Conservation (phyloP, 257 asterid genomes). For the Sherardia arvensis region DNA sequence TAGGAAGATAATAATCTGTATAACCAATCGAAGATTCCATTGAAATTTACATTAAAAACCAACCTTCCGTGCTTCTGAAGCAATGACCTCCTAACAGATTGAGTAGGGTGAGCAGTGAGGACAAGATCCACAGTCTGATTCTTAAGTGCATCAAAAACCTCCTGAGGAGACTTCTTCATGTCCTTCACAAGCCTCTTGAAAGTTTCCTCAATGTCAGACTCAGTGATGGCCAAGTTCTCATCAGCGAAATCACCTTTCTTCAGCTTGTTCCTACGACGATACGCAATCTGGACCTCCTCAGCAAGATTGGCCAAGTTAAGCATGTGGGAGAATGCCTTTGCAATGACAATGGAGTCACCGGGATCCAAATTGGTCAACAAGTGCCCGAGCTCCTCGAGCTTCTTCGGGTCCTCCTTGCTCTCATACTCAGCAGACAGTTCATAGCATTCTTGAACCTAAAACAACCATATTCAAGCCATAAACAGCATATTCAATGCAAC, state of each 20-base stretch:
- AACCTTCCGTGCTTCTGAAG: conserved; percentile 49
- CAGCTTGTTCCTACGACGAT: conserved; percentile 28
- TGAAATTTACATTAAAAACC: neutral
- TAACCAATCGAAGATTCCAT: neutral
- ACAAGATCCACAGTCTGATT: conserved; percentile 48
- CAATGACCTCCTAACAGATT: conserved; percentile 39
- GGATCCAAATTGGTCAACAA: conserved; percentile 39
- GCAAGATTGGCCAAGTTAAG: conserved; percentile 48
- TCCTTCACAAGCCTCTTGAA: conserved; percentile 37
- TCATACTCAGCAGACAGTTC: conserved; percentile 46
- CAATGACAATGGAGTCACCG: conserved; percentile 45
- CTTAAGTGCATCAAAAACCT: conserved; percentile 42
- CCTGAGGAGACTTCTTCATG: conserved; percentile 37
- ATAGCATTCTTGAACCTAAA: conserved; percentile 39
- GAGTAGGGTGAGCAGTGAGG: conserved; percentile 49
- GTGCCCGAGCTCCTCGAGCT: conserved; percentile 40
- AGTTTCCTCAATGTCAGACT: conserved; percentile 44
- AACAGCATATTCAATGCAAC: neutral
- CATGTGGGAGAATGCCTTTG: conserved; percentile 44
- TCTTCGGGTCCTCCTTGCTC: conserved; percentile 24
- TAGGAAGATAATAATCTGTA: neutral
- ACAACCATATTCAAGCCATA: neutral
- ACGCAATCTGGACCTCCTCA: conserved; percentile 44
- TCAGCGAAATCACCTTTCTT: conserved; percentile 32
- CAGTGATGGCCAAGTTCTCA: conserved; percentile 34